phyloP scores from a whole-genome alignment of 2,329 filamentous ascomycete genomes.

The Fusarium albidum region DNA sequence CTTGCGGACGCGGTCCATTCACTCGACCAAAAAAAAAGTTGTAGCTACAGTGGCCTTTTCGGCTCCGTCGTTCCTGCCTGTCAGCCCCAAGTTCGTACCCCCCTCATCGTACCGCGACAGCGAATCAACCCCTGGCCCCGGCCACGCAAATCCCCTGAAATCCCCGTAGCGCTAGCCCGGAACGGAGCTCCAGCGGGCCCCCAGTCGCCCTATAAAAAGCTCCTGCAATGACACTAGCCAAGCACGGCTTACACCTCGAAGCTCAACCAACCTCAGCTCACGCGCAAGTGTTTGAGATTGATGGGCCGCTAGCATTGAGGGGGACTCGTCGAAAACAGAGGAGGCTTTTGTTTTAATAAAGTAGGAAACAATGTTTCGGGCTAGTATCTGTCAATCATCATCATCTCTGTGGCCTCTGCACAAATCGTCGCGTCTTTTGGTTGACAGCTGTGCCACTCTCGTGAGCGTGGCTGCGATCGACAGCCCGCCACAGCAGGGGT shows the following conservation, averaged over 20 bases:
- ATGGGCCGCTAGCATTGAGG: not conserved
- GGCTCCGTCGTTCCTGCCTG: constrained; percentile 19
- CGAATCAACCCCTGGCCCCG: constrained; percentile 34
- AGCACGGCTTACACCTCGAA: constrained; percentile 4
- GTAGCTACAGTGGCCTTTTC: constrained; percentile 52
- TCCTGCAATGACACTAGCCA: constrained; percentile 18
- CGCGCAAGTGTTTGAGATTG: constrained; percentile 8
- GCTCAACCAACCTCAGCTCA: constrained; percentile 24
- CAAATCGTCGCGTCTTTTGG: not conserved
- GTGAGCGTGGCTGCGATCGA: not conserved
- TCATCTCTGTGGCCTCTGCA: not conserved
- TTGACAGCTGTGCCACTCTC: constrained; percentile 1
- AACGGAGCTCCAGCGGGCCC: constrained; percentile 28
- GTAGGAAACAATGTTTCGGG: not conserved
- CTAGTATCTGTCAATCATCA: not conserved
- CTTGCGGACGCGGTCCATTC: constrained; percentile 23
- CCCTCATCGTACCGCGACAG: constrained; percentile 14
- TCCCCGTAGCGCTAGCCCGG: constrained; percentile 26
- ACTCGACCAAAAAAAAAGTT: constrained; percentile 41
- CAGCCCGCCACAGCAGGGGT: constrained; percentile 20
- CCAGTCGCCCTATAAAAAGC: constrained; percentile 23
- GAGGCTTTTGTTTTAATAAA: too few species aligned
- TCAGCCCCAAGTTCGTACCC: not conserved
- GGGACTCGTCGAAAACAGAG: too few species aligned
- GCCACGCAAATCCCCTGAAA: constrained; percentile 30